These are phyloP conservation scores for Hyphopichia khmerensis DNA, from an alignment of 1,139 yeast genomes.

Conservation along the genomic window DNA sequence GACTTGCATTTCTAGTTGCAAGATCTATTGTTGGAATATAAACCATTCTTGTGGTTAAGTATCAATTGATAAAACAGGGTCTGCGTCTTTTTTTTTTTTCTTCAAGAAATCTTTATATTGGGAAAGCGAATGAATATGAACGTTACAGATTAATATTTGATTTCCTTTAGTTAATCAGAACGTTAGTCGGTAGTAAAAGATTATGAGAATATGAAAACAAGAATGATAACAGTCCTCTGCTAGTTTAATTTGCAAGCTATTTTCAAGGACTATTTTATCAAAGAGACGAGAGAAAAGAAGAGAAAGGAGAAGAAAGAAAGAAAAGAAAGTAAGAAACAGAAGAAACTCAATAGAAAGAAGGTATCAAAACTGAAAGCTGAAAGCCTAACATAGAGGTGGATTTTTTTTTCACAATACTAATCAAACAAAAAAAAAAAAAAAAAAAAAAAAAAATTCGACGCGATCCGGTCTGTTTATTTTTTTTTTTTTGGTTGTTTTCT, in stretches of 20 bases:
- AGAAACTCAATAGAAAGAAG: too few species aligned
- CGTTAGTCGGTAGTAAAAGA: neutral
- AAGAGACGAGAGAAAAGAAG: neutral
- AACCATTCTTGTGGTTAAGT: too few species aligned
- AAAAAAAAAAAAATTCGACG: neutral
- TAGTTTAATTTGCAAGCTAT: neutral
- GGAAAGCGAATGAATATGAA: neutral
- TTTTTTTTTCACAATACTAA: too few species aligned
- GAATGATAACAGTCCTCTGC: neutral
- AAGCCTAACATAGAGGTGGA: neutral
- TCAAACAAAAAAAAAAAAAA: too few species aligned
- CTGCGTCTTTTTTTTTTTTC: too few species aligned
- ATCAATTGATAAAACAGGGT: too few species aligned
- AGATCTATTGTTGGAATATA: neutral
- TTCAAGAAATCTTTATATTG: neutral
- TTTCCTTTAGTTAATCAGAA: too few species aligned
- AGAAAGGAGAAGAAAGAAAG: neutral
- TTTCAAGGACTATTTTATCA: neutral
- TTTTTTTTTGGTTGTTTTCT: neutral
- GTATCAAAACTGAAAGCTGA: neutral
- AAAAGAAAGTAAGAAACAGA: too few species aligned
- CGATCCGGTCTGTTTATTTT: neutral
- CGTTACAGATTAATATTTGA: neutral
- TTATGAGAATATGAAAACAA: neutral
- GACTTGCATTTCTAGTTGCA: neutral